Conservation (phyloP, 2,329 filamentous ascomycete species). For the Diaporthe vaccinii region DNA sequence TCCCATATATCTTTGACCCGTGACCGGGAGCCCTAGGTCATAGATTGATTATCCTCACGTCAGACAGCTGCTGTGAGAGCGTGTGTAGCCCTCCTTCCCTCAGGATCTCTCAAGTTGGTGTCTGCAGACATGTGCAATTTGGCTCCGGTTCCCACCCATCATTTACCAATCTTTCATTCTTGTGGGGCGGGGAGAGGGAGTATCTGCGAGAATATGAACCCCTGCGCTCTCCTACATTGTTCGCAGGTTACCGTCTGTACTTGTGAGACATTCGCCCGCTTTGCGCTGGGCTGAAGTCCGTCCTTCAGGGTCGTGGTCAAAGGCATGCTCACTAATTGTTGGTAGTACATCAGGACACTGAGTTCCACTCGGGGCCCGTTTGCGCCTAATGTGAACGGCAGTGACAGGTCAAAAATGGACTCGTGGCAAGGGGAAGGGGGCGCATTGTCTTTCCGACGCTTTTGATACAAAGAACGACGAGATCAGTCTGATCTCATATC, state of each 20-base stretch:
- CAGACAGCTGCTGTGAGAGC: not conserved
- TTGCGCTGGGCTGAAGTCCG: not conserved
- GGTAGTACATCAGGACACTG: not conserved
- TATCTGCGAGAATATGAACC: slow-evolving; percentile 12
- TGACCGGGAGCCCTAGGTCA: too few species aligned
- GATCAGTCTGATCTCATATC: not conserved
- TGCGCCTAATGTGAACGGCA: not conserved
- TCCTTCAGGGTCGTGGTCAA: not conserved
- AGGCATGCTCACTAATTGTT: not conserved
- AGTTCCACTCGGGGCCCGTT: not conserved
- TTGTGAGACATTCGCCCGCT: not conserved
- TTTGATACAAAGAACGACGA: not conserved
- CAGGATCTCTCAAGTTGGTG: not conserved
- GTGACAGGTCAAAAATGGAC: not conserved
- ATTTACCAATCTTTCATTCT: not conserved
- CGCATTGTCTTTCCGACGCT: not conserved
- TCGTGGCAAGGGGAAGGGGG: not conserved
- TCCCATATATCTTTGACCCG: not conserved
- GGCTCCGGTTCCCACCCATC: not conserved
- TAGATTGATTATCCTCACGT: not conserved
- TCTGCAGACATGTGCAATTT: not conserved
- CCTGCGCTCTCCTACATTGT: slow-evolving; percentile 11
- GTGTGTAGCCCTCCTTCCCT: not conserved
- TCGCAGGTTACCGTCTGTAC: not conserved
- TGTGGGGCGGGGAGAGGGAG: not conserved